Evolutionary conservation across 352 stramenopile genomes (phyloP), one percentile per base, ranked within the genome.

Genomic region (Phytophthora agathidicida): DNA sequence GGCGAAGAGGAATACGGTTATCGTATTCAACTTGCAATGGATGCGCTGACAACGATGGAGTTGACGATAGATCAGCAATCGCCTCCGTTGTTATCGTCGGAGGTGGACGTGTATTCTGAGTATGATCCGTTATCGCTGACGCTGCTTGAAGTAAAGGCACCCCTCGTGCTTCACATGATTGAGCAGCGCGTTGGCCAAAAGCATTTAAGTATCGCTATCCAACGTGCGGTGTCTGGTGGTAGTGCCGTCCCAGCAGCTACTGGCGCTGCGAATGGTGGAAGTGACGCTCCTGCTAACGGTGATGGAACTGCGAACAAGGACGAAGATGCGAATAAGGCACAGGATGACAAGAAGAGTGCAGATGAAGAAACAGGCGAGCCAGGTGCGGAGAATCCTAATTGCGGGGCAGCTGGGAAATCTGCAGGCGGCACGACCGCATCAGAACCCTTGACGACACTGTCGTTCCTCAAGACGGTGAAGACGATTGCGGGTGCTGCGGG

Each of bases 81-180:
- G 1, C 77, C 83, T 0, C 75, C 82, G 9, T 42, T 95, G 16
- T 44, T 93, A 22, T 88, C 83, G 0, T 86, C 77, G 0, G 86
- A 95, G 41, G 84, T 93, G 4, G 86, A 95, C 31, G 86, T 95
- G 5, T 93, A 93, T 22, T 86, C 82, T 10, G 84, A 92, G 55
- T 93, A 93, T 27, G 86, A 93, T 16, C 84, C 86, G 1, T 72
- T 73, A 22, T 89, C 73, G 9, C 30, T 93, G 30, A 81, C 82
- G 10, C 82, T 95, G 36, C 73, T 95, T 1, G 83, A 93, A 53
- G 81, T 91, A 2, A 95, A 95, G 45, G 82, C 82, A 3, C 84
- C 84, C 31, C 61, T 93, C 0, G 83, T 95, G 31, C 49, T 95
- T n/a, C 86, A 93, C 57, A 95, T 95, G 86, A 91, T 95, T 46